Conservation (phyloP, 2,329 filamentous ascomycete genomes). For the Plenodomus lindquistii region DNA sequence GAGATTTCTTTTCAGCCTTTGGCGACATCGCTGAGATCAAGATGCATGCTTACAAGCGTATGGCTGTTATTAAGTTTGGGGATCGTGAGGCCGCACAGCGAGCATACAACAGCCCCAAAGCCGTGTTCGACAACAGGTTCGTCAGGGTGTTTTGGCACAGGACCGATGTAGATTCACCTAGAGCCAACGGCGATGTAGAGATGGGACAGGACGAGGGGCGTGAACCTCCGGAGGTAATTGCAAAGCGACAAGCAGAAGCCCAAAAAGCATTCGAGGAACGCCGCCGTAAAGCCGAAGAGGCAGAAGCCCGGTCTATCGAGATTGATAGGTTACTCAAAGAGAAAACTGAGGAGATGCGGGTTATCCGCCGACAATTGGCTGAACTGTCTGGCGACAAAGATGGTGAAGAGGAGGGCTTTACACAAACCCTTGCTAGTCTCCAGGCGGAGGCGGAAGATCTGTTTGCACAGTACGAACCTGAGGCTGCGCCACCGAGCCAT, state of each 20-base stretch:
- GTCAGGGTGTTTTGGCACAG: slow-evolving; percentile 83
- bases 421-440: slow-evolving; percentile 25
- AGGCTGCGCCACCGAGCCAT: slow-evolving; percentile 19
- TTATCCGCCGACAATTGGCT: slow-evolving; percentile 65
- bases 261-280: slow-evolving; percentile 72
- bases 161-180: slow-evolving; percentile 27
- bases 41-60: slow-evolving; percentile 67
- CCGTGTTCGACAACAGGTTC: slow-evolving; percentile 82
- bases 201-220: slow-evolving; percentile 49
- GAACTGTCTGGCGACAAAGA: slow-evolving; percentile 44
- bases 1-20: slow-evolving; percentile 72
- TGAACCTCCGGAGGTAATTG: slow-evolving; percentile 71
- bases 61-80: slow-evolving; percentile 72
- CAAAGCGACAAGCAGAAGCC: slow-evolving; percentile 69
- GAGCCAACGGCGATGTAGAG: slow-evolving; percentile 13
- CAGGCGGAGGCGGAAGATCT: slow-evolving; percentile 62
- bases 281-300: slow-evolving; percentile 63
- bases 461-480: slow-evolving; percentile 60
- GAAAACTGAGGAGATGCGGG: slow-evolving; percentile 67
- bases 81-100: slow-evolving; percentile 67
- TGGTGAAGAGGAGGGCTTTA: slow-evolving; percentile 15
- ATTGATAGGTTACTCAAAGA: slow-evolving; percentile 66
- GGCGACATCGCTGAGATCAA: slow-evolving; percentile 67
- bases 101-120: slow-evolving; percentile 76
- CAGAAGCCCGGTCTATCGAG: slow-evolving; percentile 65